phyloP scores from a whole-genome alignment of 805 yeast genomes.

The Sugiyamaella lignohabitans region DNA sequence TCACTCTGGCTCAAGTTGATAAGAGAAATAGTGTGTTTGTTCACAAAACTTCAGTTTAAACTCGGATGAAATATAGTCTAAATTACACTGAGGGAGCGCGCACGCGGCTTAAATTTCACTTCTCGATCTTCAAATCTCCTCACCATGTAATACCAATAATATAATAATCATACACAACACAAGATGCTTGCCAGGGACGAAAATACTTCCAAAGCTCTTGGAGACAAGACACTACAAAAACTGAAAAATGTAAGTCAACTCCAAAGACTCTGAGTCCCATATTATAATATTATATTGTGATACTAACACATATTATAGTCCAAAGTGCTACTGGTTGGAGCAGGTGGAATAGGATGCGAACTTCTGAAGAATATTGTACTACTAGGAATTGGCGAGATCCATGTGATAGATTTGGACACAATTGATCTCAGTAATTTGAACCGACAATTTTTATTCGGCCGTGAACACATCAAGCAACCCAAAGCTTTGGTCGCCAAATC shows the following conservation, averaged over 20 bases:
- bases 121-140: too few species aligned
- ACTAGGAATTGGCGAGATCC: slow-evolving; percentile 79
- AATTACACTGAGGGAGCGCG: too few species aligned
- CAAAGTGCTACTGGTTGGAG: slow-evolving; percentile 76
- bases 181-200: neutral
- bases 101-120: too few species aligned
- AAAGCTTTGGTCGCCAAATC: slow-evolving; percentile 79
- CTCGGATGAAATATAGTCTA: too few species aligned
- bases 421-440: slow-evolving; percentile 88
- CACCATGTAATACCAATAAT: too few species aligned
- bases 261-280: too few species aligned
- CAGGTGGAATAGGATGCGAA: slow-evolving; percentile 97
- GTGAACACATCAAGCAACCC: slow-evolving; percentile 81
- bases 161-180: too few species aligned
- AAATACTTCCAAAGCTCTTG: neutral
- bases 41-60: too few species aligned
- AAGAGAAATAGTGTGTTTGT: too few species aligned
- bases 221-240: neutral
- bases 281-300: neutral
- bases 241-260: neutral
- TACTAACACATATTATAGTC: slow-evolving; percentile 5
- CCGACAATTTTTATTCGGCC: slow-evolving; percentile 85
- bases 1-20: too few species aligned
- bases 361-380: slow-evolving; percentile 71
- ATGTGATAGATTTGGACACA: slow-evolving; percentile 91